Evolutionary conservation across 495 filamentous ascomycete species (phyloP).

Genomic region (Cudoniella acicularis): DNA sequence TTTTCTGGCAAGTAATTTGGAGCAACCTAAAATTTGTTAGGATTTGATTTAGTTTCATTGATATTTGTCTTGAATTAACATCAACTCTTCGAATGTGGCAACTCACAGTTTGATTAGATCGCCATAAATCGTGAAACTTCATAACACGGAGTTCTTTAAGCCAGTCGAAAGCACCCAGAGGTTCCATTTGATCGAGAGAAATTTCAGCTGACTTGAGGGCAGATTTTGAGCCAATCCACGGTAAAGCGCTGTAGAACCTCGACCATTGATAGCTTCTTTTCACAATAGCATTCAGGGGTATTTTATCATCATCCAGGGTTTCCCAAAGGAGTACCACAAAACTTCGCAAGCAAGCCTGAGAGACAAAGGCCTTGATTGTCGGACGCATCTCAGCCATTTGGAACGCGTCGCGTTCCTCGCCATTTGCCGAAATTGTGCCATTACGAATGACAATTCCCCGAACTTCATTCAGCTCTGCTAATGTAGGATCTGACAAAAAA

Average conservation of each 20-base stretch:
- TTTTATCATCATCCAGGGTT: slow-evolving; percentile 45
- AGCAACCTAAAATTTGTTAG: slow-evolving; percentile 1
- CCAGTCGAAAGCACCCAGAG: slow-evolving; percentile 57
- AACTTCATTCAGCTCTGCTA: slow-evolving; percentile 30
- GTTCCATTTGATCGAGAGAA: slow-evolving; percentile 38
- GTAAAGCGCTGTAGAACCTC: slow-evolving; percentile 51
- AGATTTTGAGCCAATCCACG: slow-evolving; percentile 44
- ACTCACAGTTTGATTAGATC: slow-evolving; percentile 25
- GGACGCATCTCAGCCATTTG: slow-evolving; percentile 36
- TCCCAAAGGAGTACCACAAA: slow-evolving; percentile 51
- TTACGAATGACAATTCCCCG: slow-evolving; percentile 42
- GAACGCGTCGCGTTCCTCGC: slow-evolving; percentile 47
- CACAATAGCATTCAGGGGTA: slow-evolving; percentile 47
- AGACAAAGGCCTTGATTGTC: slow-evolving; percentile 53
- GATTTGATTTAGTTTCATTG: no score
- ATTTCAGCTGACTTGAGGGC: slow-evolving; percentile 29
- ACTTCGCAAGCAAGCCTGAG: slow-evolving; percentile 45
- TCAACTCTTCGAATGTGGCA: neutral
- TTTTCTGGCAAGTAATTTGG: slow-evolving; percentile 2
- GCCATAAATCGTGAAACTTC: slow-evolving; percentile 48
- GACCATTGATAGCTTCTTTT: slow-evolving; percentile 52
- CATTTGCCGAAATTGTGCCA: slow-evolving; percentile 39
- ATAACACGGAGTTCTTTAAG: slow-evolving; percentile 50
- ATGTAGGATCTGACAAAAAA: slow-evolving; percentile 33
- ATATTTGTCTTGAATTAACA: no score